These are phyloP conservation scores for Rosellinia necatrix DNA, from an alignment of 2,329 filamentous ascomycete genomes.

Conservation along the genomic window DNA sequence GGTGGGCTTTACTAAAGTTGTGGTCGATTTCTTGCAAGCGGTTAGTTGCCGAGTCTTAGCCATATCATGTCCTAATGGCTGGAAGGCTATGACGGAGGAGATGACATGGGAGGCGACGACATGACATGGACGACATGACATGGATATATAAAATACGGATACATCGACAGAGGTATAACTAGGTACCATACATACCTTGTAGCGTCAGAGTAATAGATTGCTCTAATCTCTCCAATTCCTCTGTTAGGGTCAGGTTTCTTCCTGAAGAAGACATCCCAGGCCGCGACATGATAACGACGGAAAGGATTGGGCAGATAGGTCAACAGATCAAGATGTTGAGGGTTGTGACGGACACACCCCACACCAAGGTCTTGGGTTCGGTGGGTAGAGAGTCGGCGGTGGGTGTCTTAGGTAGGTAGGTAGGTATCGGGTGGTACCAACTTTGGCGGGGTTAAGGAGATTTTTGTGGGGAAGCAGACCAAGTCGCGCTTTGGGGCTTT, in stretches of 20 bases:
- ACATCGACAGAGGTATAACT: not conserved
- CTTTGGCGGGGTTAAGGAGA: constrained; percentile 22
- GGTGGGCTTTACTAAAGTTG: constrained; percentile 96
- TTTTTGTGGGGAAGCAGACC: constrained; percentile 14
- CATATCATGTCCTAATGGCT: not conserved
- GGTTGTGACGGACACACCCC: not conserved
- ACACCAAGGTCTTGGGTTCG: too few species aligned
- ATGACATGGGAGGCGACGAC: not conserved
- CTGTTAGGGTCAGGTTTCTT: constrained; percentile 76
- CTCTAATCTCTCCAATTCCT: constrained; percentile 94
- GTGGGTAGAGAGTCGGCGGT: too few species aligned
- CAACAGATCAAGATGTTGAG: constrained; percentile 1
- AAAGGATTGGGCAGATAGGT: not conserved
- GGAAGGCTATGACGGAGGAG: not conserved
- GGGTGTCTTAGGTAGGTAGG: too few species aligned
- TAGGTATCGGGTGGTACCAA: not conserved
- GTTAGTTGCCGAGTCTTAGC: too few species aligned
- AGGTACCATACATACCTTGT: constrained; percentile 65
- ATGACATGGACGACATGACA: not conserved
- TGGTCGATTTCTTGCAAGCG: constrained; percentile 82
- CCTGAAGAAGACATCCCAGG: constrained; percentile 52
- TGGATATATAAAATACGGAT: too few species aligned
- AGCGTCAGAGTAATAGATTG: constrained; percentile 96
- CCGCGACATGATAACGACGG: constrained; percentile 51
- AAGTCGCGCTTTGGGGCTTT: constrained; percentile 26